These are phyloP conservation scores for Botrytis porri DNA, from an alignment of 2,329 filamentous ascomycete species.

Conservation along the genomic window DNA sequence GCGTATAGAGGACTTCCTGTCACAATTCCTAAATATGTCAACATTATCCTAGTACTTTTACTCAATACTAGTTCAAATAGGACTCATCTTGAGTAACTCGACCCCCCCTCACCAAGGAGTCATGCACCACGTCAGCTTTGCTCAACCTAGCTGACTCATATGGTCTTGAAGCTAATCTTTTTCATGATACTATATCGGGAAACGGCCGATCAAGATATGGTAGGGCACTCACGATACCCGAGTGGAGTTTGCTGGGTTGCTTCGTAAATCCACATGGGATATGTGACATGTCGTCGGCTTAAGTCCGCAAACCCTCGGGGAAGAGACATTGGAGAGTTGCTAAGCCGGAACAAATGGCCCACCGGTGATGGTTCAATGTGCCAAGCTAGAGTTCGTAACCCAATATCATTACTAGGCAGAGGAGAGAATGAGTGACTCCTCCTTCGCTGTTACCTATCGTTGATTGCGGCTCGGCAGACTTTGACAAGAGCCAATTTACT, in stretches of 20 bases:
- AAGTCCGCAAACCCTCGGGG: constrained; percentile 1
- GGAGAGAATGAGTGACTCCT: not conserved
- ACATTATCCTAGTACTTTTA: not conserved
- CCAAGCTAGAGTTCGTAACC: not conserved
- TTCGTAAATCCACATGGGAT: not conserved
- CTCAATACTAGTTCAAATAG: not conserved
- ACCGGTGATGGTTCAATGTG: not conserved
- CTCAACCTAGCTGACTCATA: constrained; percentile 13
- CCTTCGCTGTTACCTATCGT: not conserved
- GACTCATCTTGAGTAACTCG: not conserved
- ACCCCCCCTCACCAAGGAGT: not conserved
- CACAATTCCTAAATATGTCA: not conserved
- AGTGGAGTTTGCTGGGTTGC: not conserved
- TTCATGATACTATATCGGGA: not conserved
- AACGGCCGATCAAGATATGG: not conserved
- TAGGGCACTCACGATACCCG: not conserved
- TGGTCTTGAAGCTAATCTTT: not conserved
- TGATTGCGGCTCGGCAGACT: not conserved
- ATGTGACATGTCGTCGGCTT: not conserved
- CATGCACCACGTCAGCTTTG: constrained; percentile 9
- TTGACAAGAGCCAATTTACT: not conserved
- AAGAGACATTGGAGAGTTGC: not conserved
- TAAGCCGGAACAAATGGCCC: not conserved
- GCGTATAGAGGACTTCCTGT: not conserved
- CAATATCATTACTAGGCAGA: not conserved